These are phyloP conservation scores for Neopestalotiopsis sp. DNA, from an alignment of 2,329 filamentous ascomycete genomes.

Conservation along the genomic window DNA sequence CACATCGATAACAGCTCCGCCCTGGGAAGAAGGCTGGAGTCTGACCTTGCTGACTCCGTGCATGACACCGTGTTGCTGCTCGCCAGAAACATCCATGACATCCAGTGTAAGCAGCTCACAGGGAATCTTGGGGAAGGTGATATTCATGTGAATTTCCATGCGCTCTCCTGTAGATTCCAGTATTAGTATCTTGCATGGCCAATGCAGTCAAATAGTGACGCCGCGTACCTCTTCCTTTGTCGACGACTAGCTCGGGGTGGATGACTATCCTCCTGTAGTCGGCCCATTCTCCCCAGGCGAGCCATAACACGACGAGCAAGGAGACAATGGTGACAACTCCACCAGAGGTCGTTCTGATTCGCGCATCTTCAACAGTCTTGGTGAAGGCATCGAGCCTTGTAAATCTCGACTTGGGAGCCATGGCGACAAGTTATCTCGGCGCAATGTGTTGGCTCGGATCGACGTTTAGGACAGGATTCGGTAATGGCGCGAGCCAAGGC, in stretches of 20 bases:
- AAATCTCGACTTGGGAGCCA: slow-evolving; percentile 93
- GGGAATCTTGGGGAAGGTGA: slow-evolving; percentile 91
- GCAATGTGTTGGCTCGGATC: neutral
- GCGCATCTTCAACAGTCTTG: slow-evolving; percentile 98
- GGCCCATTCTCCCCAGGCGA: slow-evolving; percentile 94
- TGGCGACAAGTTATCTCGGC: slow-evolving; percentile 41
- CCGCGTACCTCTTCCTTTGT: slow-evolving; percentile 85
- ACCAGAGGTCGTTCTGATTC: slow-evolving; percentile 92
- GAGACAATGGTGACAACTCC: slow-evolving; percentile 94
- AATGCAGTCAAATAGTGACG: neutral
- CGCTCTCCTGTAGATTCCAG: slow-evolving; percentile 71
- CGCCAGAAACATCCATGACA: slow-evolving; percentile 98
- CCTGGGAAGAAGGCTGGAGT: slow-evolving; percentile 72
- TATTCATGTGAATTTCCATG: slow-evolving; percentile 99
- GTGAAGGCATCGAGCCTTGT: slow-evolving; percentile 98
- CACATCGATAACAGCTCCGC: slow-evolving; percentile 75
- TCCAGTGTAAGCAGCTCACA: slow-evolving; percentile 96
- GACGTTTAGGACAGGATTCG: neutral
- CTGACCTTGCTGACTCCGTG: slow-evolving; percentile 93
- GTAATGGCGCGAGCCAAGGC: slow-evolving; percentile 9
- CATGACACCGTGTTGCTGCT: slow-evolving; percentile 92
- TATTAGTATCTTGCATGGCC: slow-evolving; percentile 27
- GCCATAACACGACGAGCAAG: slow-evolving; percentile 83
- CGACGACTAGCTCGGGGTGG: slow-evolving; percentile 91
- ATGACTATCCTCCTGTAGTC: slow-evolving; percentile 89